These are phyloP conservation scores for Chaetomiaceae sp. DNA, from an alignment of 2,329 filamentous ascomycete genomes.

Conservation along the genomic window DNA sequence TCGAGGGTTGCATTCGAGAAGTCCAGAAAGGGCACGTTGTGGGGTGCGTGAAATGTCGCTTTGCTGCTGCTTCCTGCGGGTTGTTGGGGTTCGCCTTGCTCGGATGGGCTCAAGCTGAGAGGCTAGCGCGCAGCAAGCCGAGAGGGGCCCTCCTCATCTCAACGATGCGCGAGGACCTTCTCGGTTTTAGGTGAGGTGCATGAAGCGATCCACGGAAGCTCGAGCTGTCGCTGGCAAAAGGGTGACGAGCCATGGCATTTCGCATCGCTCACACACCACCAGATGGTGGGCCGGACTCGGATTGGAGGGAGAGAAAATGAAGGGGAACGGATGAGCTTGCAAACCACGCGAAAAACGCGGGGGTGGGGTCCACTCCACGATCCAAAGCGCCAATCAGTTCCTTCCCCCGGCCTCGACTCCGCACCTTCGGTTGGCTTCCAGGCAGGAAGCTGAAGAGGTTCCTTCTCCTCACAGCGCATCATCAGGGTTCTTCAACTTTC, in stretches of 20 bases:
- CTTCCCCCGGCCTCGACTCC: no score
- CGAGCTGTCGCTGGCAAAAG: neutral
- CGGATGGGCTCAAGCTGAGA: constrained; percentile 1
- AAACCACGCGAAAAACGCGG: constrained; percentile 25
- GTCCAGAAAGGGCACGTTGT: constrained; percentile 17
- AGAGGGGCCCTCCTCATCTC: neutral
- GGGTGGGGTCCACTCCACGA: constrained; percentile 24
- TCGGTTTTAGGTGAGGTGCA: neutral
- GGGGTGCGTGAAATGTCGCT: constrained; percentile 20
- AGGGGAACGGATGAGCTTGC: constrained; percentile 14
- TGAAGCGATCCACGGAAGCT: constrained; percentile 6
- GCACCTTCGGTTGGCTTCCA: neutral
- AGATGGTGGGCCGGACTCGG: constrained; percentile 8
- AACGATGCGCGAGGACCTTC: neutral
- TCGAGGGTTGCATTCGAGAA: constrained; percentile 19
- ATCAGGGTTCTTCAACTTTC: no score
- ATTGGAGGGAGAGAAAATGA: constrained; percentile 19
- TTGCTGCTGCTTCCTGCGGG: neutral
- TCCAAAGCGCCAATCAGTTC: no score
- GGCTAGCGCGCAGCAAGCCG: constrained; percentile 7
- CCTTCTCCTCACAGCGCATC: no score
- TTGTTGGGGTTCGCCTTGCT: constrained; percentile 13
- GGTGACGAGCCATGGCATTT: neutral
- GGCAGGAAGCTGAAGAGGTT: no score
- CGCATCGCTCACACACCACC: constrained; percentile 3